These are phyloP conservation scores for Lepidium didymum DNA, from an alignment of 345 rosid species.

Conservation along the genomic window DNA sequence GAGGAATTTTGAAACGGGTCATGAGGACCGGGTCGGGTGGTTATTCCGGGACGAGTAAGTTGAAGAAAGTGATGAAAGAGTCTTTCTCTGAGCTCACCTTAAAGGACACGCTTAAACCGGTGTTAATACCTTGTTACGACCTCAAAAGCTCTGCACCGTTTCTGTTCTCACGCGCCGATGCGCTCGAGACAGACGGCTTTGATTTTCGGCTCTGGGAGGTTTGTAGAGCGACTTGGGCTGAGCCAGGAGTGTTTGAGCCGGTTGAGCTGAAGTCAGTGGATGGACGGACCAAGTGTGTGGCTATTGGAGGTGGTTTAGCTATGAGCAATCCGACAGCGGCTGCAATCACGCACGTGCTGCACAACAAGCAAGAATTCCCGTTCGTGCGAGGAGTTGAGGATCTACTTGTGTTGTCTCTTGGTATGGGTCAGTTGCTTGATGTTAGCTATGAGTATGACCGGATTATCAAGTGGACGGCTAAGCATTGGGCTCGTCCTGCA, in stretches of 20 bases:
- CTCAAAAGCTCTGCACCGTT: slow-evolving; percentile 83
- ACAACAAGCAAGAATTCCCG: slow-evolving; percentile 95
- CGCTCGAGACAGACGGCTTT: slow-evolving; percentile 76
- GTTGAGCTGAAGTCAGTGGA: slow-evolving; percentile 61
- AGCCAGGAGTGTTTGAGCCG: slow-evolving; percentile 72
- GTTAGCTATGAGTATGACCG: slow-evolving; percentile 60
- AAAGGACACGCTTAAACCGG: slow-evolving; percentile 86
- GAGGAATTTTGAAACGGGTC: slow-evolving; percentile 37
- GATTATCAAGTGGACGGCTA: slow-evolving; percentile 69
- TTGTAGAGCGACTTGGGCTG: slow-evolving; percentile 90
- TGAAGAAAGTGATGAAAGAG: slow-evolving; percentile 68
- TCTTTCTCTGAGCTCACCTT: slow-evolving; percentile 59
- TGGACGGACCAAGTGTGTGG: slow-evolving; percentile 70
- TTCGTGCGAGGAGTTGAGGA: slow-evolving; percentile 95
- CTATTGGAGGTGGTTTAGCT: slow-evolving; percentile 80
- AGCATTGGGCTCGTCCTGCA: slow-evolving; percentile 88
- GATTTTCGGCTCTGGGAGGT: slow-evolving; percentile 89
- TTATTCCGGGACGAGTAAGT: slow-evolving; percentile 29
- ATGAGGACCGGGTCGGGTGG: slow-evolving; percentile 38
- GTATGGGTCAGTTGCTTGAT: slow-evolving; percentile 75
- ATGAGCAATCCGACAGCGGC: slow-evolving; percentile 79
- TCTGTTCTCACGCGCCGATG: slow-evolving; percentile 95
- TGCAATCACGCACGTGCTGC: slow-evolving; percentile 93
- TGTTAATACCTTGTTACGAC: slow-evolving; percentile 84
- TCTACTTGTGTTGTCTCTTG: slow-evolving; percentile 73